Conservation (phyloP, 2,329 filamentous ascomycete species). For the Pseudocercospora cruenta region DNA sequence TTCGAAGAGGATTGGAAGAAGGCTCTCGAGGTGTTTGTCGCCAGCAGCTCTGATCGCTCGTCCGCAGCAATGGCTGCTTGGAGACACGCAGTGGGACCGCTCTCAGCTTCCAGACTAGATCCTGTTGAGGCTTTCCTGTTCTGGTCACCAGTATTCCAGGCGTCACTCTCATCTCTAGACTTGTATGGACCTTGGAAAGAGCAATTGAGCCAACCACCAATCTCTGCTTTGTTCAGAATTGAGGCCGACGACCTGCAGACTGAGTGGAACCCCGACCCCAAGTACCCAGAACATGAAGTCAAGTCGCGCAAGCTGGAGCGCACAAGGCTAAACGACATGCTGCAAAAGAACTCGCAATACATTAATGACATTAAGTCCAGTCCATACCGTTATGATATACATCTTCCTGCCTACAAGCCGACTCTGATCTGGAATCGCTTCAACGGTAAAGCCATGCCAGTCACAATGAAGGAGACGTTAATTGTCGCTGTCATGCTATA, state of each 20-base stretch:
- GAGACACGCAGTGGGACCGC: slow-evolving; percentile 35
- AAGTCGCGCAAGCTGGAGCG: slow-evolving; percentile 24
- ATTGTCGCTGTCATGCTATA: slow-evolving; percentile 41
- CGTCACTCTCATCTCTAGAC: slow-evolving; percentile 13
- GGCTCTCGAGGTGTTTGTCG: slow-evolving; percentile 35
- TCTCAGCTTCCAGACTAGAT: slow-evolving; percentile 37
- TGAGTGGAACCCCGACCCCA: slow-evolving; percentile 32
- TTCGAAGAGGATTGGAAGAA: slow-evolving; percentile 41
- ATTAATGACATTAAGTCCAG: background rate
- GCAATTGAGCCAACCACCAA: background rate
- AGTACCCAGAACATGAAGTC: slow-evolving; percentile 2
- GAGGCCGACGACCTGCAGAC: slow-evolving; percentile 14
- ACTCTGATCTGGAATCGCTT: slow-evolving; percentile 2
- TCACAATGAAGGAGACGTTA: slow-evolving; percentile 36
- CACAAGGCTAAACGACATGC: slow-evolving; percentile 20
- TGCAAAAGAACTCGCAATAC: slow-evolving; percentile 1
- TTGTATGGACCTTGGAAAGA: slow-evolving; percentile 18
- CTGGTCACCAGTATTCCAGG: slow-evolving; percentile 32
- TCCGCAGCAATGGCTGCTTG: slow-evolving; percentile 32
- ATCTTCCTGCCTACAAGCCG: background rate
- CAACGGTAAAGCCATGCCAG: slow-evolving; percentile 7
- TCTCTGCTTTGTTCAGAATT: slow-evolving; percentile 12
- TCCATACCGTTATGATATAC: background rate
- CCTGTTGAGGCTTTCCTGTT: slow-evolving; percentile 36
- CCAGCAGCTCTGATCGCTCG: slow-evolving; percentile 9